Conservation (phyloP, 2,329 filamentous ascomycete species). For the Endocalyx cinctus region DNA sequence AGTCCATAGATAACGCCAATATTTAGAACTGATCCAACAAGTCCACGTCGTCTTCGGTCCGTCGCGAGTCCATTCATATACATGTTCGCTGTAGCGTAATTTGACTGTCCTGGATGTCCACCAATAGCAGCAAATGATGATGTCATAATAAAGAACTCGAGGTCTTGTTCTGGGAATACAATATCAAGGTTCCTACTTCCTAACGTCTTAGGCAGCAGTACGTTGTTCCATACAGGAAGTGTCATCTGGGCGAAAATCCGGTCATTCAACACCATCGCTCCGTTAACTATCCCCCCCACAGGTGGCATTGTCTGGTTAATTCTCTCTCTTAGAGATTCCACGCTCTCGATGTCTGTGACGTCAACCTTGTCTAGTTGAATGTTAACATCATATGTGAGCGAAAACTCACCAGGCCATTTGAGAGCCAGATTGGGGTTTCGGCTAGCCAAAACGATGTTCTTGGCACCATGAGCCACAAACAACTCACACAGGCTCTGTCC, state of each 20-base stretch:
- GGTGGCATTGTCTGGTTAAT: conserved; percentile 21
- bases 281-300: conserved; percentile 37
- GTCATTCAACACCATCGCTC: conserved; percentile 42
- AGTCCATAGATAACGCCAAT: conserved; percentile 43
- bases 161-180: conserved; percentile 25
- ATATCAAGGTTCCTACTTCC: conserved; percentile 36
- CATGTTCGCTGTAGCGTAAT: conserved; percentile 43
- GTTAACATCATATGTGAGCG: conserved; percentile 11
- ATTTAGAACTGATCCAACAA: conserved; percentile 36
- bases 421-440: conserved; percentile 28
- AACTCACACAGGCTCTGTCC: conserved; percentile 39
- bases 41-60: conserved; percentile 28
- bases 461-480: conserved; percentile 32
- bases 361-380: conserved; percentile 22
- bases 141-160: conserved; percentile 45
- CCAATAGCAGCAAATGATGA: conserved; percentile 41
- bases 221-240: conserved; percentile 30
- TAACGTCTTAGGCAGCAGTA: conserved; percentile 35
- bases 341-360: conserved; percentile 20
- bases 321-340: conserved; percentile 21
- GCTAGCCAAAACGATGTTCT: conserved; percentile 35
- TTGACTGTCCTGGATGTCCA: conserved; percentile 39
- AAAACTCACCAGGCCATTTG: conserved; percentile 29
- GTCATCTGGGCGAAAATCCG: conserved; percentile 38
- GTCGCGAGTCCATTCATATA: conserved; percentile 42